These are phyloP conservation scores for Strobilomyces confusus DNA, from an alignment of 768 basidiomycete species.

Conservation along the genomic window DNA sequence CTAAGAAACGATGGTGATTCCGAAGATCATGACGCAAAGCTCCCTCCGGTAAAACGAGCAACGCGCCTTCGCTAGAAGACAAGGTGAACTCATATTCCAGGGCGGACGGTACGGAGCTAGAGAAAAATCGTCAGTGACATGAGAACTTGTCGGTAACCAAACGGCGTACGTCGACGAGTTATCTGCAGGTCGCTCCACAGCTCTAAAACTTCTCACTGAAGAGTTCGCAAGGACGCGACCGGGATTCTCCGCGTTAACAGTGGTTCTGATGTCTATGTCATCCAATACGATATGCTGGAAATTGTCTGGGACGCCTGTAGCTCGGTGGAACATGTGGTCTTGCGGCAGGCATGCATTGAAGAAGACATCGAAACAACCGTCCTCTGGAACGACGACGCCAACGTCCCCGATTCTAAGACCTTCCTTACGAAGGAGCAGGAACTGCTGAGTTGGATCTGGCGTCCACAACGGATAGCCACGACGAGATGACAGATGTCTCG, in stretches of 20 bases:
- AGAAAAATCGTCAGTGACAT: neutral
- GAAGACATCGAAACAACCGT: slow-evolving; percentile 34
- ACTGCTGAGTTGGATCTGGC: slow-evolving; percentile 24
- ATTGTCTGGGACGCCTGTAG: neutral
- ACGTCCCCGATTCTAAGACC: slow-evolving; percentile 36
- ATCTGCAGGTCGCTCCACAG: neutral
- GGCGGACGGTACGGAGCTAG: neutral
- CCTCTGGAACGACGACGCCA: slow-evolving; percentile 27
- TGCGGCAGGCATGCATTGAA: slow-evolving; percentile 35
- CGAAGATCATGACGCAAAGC: slow-evolving; percentile 20
- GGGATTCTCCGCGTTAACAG: slow-evolving; percentile 1
- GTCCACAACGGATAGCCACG: slow-evolving; percentile 34
- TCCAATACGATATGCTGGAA: slow-evolving; percentile 5
- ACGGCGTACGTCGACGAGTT: neutral
- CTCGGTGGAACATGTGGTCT: slow-evolving; percentile 21
- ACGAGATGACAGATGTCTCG: slow-evolving; percentile 4
- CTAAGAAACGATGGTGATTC: slow-evolving; percentile 15
- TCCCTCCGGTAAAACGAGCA: slow-evolving; percentile 33
- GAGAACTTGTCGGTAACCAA: neutral
- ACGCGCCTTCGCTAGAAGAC: slow-evolving; percentile 24
- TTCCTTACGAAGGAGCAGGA: slow-evolving; percentile 18
- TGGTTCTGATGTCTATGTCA: slow-evolving; percentile 3
- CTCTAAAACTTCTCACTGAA: slow-evolving; percentile 1
- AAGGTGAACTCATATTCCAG: slow-evolving; percentile 9
- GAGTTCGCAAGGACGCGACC: slow-evolving; percentile 6